Conservation (phyloP, 257 asterid genomes). For the Solanum chiquidenum region DNA sequence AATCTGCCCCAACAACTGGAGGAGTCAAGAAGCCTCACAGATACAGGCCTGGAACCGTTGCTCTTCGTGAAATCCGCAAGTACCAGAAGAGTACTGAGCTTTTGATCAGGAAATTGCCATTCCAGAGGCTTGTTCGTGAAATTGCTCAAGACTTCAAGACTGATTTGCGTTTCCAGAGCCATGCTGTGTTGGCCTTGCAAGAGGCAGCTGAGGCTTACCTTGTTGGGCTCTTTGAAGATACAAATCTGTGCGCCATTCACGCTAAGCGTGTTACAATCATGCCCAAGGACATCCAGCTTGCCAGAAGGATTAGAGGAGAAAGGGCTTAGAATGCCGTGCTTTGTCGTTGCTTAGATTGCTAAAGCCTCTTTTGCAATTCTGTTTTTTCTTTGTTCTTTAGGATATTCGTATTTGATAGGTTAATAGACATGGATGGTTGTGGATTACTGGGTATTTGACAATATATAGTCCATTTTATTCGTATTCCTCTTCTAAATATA, state of each 20-base stretch:
- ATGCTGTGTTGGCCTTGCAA: slow-evolving; percentile 15
- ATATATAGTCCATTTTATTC: neutral
- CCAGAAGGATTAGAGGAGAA: slow-evolving; percentile 20
- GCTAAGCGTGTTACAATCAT: slow-evolving; percentile 18
- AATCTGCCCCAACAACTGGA: slow-evolving; percentile 8
- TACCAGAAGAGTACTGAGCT: slow-evolving; percentile 19
- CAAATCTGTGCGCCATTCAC: slow-evolving; percentile 16
- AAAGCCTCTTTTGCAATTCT: neutral
- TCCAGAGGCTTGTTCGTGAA: slow-evolving; percentile 22
- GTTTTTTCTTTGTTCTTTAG: neutral
- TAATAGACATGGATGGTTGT: neutral
- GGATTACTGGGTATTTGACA: neutral
- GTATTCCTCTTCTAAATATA: neutral
- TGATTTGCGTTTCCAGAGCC: slow-evolving; percentile 20
- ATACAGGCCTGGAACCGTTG: slow-evolving; percentile 3
- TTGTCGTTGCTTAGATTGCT: neutral
- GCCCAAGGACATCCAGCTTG: slow-evolving; percentile 19
- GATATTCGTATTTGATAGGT: neutral
- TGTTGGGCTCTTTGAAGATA: slow-evolving; percentile 19
- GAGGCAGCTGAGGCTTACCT: slow-evolving; percentile 23
- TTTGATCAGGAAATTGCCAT: slow-evolving; percentile 15
- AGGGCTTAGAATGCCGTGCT: neutral
- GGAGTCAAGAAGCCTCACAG: slow-evolving; percentile 5
- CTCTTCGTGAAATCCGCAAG: slow-evolving; percentile 20
- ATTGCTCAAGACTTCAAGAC: slow-evolving; percentile 17